Conservation (phyloP, 306 rosid species). For the Lablab purpureus region DNA sequence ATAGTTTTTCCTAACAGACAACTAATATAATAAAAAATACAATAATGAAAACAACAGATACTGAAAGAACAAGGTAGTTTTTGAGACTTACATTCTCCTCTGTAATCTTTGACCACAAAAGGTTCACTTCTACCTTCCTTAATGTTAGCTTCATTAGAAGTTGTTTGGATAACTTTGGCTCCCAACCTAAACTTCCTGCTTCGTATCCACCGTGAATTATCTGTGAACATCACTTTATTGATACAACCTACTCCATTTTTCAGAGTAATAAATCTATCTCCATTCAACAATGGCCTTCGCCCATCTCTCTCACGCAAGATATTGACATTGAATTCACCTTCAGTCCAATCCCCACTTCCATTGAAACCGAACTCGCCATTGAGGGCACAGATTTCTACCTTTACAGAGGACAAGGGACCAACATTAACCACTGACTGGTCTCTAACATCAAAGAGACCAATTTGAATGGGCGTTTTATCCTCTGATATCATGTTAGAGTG, state of each 20-base stretch:
- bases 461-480: constrained; percentile 32
- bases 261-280: constrained; percentile 34
- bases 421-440: constrained; percentile 39
- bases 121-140: constrained; percentile 55
- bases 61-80: background rate
- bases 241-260: constrained; percentile 25
- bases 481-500: constrained; percentile 1
- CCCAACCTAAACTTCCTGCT: constrained; percentile 53
- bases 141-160: constrained; percentile 34
- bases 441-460: constrained; percentile 47
- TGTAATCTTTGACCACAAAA: constrained; percentile 31
- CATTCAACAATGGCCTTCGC: constrained; percentile 14
- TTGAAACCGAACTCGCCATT: constrained; percentile 51
- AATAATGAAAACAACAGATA: background rate
- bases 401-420: constrained; percentile 53
- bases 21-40: background rate
- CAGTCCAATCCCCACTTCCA: constrained; percentile 54
- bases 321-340: constrained; percentile 18
- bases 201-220: constrained; percentile 5
- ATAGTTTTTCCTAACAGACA: background rate
- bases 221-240: background rate
- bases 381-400: constrained; percentile 51
- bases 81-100: constrained; percentile 27
- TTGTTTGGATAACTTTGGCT: constrained; percentile 44
- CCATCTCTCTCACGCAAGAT: constrained; percentile 21